Evolutionary conservation across 2,329 filamentous ascomycete species (phyloP), one percentile per base, ranked within the genome.

Genomic region (Aspergillus quadrilineatus): DNA sequence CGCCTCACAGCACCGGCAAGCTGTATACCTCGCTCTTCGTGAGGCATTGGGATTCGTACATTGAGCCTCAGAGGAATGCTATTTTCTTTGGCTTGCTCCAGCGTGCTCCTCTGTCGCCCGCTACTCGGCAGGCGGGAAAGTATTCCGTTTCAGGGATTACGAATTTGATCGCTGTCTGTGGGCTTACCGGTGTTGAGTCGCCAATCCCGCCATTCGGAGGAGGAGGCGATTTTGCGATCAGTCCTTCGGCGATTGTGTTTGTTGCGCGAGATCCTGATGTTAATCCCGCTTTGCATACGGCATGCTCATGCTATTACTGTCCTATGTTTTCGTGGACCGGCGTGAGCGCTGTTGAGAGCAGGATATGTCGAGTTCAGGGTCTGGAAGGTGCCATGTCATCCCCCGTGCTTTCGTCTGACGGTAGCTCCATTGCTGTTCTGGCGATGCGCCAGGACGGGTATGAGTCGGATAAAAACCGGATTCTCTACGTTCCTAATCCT

Each of bases 1-100:
- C 79, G 60, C 73, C 78, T 1, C 60, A 69, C 22, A 78, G 73
- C 14, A 78, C 76, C 2, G 80, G 78, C 2, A 75, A 69, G 47
- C 63, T 82, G 4, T 83, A 82, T 62, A 79, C 78, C 17, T 78
- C 74, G 7, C 70, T 81, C 15, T 82, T 79, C 63, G 80, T 82
- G 10, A 72, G 80, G 36, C 80, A 82, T 60, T 82, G 80, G 80
- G 80, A 82, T 61, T 67, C 74, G 5, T 82, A 79, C 60, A 67
- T 80, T 12, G 74, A 75, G 22, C 75, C 76, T n/a, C 73, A 82
- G 64, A 75, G 73, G 52, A 80, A 79, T 59, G 66, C 79, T 0
- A 76, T 83, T 44, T 82, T 75, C 66, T 78, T 77, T 63, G 80
- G 77, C 26, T 65, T 79, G 37, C 68, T 83, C 14, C 70, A 76